Conservation (phyloP, 139 green algal genomes). For the Picochlorum sp. region DNA sequence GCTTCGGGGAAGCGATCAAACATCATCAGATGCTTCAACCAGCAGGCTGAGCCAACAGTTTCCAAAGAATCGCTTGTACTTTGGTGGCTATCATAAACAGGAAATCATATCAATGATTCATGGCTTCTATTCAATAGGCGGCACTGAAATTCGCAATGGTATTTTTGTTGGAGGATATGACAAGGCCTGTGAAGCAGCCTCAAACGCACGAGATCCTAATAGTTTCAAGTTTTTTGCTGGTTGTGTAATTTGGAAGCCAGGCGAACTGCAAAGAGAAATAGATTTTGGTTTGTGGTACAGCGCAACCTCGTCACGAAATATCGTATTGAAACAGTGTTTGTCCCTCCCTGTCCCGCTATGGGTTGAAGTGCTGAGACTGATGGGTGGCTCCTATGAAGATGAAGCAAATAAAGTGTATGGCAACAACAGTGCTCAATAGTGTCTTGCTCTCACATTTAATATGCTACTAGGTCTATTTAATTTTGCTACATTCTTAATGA, state of each 20-base stretch:
- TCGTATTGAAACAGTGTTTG: conserved; percentile 52
- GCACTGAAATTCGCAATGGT: not conserved
- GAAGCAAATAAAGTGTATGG: not conserved
- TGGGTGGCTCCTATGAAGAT: conserved; percentile 25
- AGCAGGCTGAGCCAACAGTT: not conserved
- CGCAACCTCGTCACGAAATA: conserved; percentile 34
- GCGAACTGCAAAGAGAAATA: conserved; percentile 38
- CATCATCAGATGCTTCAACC: not conserved
- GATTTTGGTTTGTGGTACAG: conserved; percentile 29
- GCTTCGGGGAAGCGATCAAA: not conserved
- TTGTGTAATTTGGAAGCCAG: conserved; percentile 28
- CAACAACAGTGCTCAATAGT: not conserved
- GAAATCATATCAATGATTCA: not conserved
- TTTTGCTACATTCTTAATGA: too few relatives aligned
- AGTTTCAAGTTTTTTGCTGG: conserved; percentile 54
- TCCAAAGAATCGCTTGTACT: not conserved
- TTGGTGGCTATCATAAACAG: not conserved
- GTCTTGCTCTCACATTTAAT: conserved; percentile 10
- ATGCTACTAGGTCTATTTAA: not conserved
- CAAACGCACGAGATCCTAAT: conserved; percentile 9
- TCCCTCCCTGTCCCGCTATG: conserved; percentile 60
- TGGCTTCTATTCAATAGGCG: not conserved
- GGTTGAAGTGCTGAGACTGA: conserved; percentile 42
- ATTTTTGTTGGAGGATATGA: conserved; percentile 17
- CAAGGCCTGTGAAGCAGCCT: conserved; percentile 12